Evolutionary conservation across 805 yeast genomes (phyloP), one percentile per base, ranked within the genome.

Genomic region (baker's yeast (Saccharomyces cerevisiae)): DNA sequence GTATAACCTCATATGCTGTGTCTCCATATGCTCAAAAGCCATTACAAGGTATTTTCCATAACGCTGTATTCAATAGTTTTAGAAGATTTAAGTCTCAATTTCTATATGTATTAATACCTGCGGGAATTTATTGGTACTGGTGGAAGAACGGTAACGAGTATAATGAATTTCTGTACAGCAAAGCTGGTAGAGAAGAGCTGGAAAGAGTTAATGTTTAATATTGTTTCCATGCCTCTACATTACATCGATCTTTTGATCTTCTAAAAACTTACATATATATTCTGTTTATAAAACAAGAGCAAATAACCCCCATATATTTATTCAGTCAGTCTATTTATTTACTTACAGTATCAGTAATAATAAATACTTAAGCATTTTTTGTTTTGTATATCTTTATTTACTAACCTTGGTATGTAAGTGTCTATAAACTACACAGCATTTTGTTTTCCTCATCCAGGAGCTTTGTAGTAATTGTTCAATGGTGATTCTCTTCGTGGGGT

Each of bases 141-240:
- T 89, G 96, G 96, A 82, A 81, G 60, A 74, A 79, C 70, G 91
- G 95, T 62, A 84, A 89, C 77, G 90, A 86, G 70, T 90, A 90
- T 83, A 88, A 92, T 76, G 92, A 84, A 72, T 91, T 78, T 83
- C 81, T 92, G 73, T 92, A 92, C 82, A 90, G 97, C 75, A 92
- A 92, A 81, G 98, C 88, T 61, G 99, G 99, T 73, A 89, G 91
- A 79, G 92, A 86, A 79, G 96, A 92, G 71, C 82, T 92, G 70
- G 92, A 81, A 73, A 83, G 82, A 73, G 76, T 74, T 54, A 75
- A 73, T 63, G 76, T 70, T 53, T 73, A 66, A 66, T 26, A 41
- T 13, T 10, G n/a, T 10, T 29, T 31, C 22, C 10, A 29, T 9
- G 31, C 31, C 31, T 21, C 46, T 41, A 31, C 43, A 21, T 10